Evolutionary conservation across 306 rosid species (phyloP).

Genomic region (Cyamopsis tetragonoloba): DNA sequence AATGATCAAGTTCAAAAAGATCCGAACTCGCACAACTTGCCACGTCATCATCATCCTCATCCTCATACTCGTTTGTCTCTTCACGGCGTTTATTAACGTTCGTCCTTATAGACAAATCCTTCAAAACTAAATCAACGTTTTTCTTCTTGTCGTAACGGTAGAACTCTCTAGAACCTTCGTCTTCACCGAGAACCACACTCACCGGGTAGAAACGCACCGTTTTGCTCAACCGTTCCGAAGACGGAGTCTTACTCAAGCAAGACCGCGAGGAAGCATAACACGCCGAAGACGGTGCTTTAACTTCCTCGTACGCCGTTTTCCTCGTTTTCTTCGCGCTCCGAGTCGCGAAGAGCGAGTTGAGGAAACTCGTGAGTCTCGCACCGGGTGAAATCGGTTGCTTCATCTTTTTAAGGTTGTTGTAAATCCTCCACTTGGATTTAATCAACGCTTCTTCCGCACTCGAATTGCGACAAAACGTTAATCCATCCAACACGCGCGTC

Average conservation of each 20-base stretch:
- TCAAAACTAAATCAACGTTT: constrained; percentile 28
- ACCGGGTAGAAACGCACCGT: constrained; percentile 71
- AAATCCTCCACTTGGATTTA: constrained; percentile 73
- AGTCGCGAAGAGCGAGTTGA: constrained; percentile 60
- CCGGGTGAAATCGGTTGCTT: constrained; percentile 95
- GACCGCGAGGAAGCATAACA: constrained; percentile 78
- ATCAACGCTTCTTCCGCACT: constrained; percentile 34
- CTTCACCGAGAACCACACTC: constrained; percentile 59
- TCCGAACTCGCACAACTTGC: constrained; percentile 87
- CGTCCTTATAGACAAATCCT: constrained; percentile 23
- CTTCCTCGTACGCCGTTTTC: background rate
- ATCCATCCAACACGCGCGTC: constrained; percentile 29
- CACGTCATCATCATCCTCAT: constrained; percentile 47
- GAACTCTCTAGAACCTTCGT: constrained; percentile 51
- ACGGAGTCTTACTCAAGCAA: constrained; percentile 60
- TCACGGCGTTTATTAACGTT: background rate
- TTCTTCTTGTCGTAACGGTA: constrained; percentile 36
- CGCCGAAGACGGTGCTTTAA: background rate
- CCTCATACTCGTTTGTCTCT: background rate
- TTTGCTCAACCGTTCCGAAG: constrained; percentile 35
- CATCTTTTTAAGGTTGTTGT: constrained; percentile 71
- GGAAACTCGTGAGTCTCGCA: constrained; percentile 59
- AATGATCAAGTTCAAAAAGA: constrained; percentile 88
- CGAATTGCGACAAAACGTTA: background rate
- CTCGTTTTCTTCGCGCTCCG: constrained; percentile 34